Evolutionary conservation across 768 basidiomycete species (phyloP), one percentile per base, ranked within the genome.

Genomic region (Filobasidium floriforme): DNA sequence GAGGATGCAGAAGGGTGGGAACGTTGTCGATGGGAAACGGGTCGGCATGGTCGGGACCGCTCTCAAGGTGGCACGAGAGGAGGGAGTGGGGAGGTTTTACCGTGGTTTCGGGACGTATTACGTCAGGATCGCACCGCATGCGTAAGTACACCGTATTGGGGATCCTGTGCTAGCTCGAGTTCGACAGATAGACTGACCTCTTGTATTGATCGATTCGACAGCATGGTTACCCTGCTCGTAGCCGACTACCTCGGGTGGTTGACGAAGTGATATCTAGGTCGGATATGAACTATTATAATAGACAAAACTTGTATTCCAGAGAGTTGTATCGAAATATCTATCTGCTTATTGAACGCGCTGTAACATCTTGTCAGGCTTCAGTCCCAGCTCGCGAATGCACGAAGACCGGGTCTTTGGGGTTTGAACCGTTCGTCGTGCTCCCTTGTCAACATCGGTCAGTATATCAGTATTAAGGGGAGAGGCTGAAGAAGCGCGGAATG

Each of bases 171-270:
- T 37, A 15, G 5, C 4, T 3, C 5, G 6, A 46, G 46, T 41
- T 46, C 41, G 41, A 44, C 12, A 12, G 12, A 28, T n/a, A 7
- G 5, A 7, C n/a, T 24, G 19, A 51, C 46, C 46, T 51, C 14
- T 24, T 26, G 15, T 59, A 26, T 32, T 46, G n/a, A n/a, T 26
- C 32, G 32, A 37, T 37, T 37, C 32, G 32, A 37, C 62, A 63
- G 62, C 67, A 68, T 68, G 67, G 67, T 68, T 51, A 68, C 67
- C 3, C 67, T 68, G 14, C 67, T 68, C 60, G 67, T 68, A 11
- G 67, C 67, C 24, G 67, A 68, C 44, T 68, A 68, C 59, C 60
- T 68, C 18, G 67, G 67, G 2, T 68, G 40, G 28, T 26, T 68
- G 24, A 68, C 67, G 18, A 68, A 68, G 44, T 68, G 32, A 37